Base-by-base conservation (phyloP, 2,329 filamentous ascomycete genomes). In the Hyphodiscus sp. region DNA sequence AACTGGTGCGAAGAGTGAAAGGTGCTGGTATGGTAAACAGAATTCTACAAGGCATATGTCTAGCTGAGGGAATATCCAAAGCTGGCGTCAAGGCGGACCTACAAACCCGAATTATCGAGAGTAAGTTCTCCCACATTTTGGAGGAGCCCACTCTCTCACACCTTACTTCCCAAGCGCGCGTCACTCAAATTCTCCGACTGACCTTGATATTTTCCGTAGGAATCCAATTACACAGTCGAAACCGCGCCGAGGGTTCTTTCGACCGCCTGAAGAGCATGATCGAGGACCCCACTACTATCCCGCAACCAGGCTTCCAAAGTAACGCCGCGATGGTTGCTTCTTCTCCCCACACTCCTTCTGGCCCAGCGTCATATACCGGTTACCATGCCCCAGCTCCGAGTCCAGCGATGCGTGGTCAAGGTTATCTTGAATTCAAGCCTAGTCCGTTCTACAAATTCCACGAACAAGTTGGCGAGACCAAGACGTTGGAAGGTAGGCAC, bases 391-490 rank as follows among this genome's bases (percentile, higher is more conserved):
- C 26, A 23, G 54, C 42, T 20, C 11, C 16, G 52, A 56, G 30
- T 51, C 33, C 33, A 38, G 33, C 33, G 33, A 4, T 15, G 11
- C 33, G 33, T 38, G 33, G 33, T 13, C 33, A 13, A 15, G 33
- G 33, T 38, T 38, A 38, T 46, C 68, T 81, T 47, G 71, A 70
- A 47, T 87, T 87, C 73, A 92, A 89, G 65, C 70, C 82, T 3
- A 96, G 90, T 64, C 92, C 94, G 0, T 99, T 96, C 69, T 96
- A 92, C 66, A 80, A 81, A 11, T 76, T 92, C 30, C 68, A 84
- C 45, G 75, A 82, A 51, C 77, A 82, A 26, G 70, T 96, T 6
- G 82, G 88, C 5, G 73, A 77, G 8, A 73, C 85, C 18, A 77
- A 82, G 43, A 79, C 82, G 52, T 88, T 91, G 59, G 88, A 92